Evolutionary conservation across 2,329 filamentous ascomycete species (phyloP).

Genomic region (Colletotrichum sp.): DNA sequence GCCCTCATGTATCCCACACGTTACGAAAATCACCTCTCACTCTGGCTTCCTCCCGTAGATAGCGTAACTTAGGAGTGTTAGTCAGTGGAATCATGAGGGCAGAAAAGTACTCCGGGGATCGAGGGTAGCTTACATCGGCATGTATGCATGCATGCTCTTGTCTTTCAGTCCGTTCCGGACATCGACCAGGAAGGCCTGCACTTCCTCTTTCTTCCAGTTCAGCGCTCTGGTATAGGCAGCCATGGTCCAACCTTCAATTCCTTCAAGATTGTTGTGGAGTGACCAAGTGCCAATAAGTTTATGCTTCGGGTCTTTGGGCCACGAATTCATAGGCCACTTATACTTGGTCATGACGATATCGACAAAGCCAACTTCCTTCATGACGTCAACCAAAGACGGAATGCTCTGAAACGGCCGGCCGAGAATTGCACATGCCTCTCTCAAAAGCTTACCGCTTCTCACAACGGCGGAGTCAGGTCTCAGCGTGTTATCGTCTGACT

Average conservation of each 20-base stretch:
- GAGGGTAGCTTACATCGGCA: slow-evolving; percentile 37
- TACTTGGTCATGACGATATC: slow-evolving; percentile 52
- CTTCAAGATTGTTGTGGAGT: slow-evolving; percentile 34
- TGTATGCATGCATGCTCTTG: slow-evolving; percentile 37
- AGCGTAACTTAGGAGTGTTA: not conserved
- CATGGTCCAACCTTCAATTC: slow-evolving; percentile 38
- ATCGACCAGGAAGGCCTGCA: slow-evolving; percentile 36
- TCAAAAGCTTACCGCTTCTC: slow-evolving; percentile 33
- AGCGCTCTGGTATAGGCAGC: slow-evolving; percentile 36
- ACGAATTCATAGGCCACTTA: slow-evolving; percentile 55
- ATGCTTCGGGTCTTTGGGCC: slow-evolving; percentile 54
- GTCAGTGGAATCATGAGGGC: no score
- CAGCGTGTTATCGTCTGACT: slow-evolving; percentile 46
- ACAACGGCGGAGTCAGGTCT: slow-evolving; percentile 25
- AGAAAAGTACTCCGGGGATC: not conserved
- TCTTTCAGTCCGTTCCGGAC: slow-evolving; percentile 37
- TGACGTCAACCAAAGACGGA: slow-evolving; percentile 34
- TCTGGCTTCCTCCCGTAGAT: not conserved
- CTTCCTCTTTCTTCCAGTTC: slow-evolving; percentile 35
- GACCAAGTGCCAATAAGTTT: slow-evolving; percentile 52
- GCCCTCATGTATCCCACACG: not conserved
- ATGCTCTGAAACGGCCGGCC: slow-evolving; percentile 32
- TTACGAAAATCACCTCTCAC: not conserved
- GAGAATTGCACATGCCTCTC: slow-evolving; percentile 32
- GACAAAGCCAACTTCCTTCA: slow-evolving; percentile 57